These are phyloP conservation scores for Jaltomata sinuosa DNA, from an alignment of 257 asterid genomes.

Conservation along the genomic window DNA sequence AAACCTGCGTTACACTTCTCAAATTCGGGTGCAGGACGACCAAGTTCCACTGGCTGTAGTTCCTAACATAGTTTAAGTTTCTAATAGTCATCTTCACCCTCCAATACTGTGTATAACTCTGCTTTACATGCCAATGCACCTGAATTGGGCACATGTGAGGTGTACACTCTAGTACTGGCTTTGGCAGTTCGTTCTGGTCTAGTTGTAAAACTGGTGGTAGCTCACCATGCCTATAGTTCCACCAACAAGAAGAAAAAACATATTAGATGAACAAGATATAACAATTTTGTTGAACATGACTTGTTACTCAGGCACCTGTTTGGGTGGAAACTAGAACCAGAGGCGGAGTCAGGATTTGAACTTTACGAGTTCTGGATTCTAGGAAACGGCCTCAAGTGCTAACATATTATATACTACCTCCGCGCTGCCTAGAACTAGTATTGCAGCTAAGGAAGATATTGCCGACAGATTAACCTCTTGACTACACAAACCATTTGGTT, in stretches of 20 bases:
- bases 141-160: constrained; percentile 68
- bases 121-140: constrained; percentile 78
- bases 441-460: not conserved
- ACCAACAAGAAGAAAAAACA: not conserved
- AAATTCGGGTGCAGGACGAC: constrained; percentile 74
- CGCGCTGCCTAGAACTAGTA: not conserved
- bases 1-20: constrained; percentile 40
- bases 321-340: not conserved
- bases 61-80: constrained; percentile 43
- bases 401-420: not conserved
- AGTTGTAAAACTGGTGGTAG: constrained; percentile 35
- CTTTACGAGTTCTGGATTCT: not conserved
- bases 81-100: constrained; percentile 64
- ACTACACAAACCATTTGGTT: too few species aligned
- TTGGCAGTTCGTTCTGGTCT: constrained; percentile 23
- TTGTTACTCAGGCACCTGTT: not conserved
- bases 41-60: constrained; percentile 64
- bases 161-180: constrained; percentile 44
- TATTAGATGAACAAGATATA: not conserved
- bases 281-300: not conserved
- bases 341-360: not conserved
- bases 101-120: constrained; percentile 62
- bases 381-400: not conserved
- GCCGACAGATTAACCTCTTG: too few species aligned
- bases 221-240: constrained; percentile 28